These are phyloP conservation scores for Aspergillus ellipticus DNA, from an alignment of 495 filamentous ascomycete genomes.

Conservation along the genomic window DNA sequence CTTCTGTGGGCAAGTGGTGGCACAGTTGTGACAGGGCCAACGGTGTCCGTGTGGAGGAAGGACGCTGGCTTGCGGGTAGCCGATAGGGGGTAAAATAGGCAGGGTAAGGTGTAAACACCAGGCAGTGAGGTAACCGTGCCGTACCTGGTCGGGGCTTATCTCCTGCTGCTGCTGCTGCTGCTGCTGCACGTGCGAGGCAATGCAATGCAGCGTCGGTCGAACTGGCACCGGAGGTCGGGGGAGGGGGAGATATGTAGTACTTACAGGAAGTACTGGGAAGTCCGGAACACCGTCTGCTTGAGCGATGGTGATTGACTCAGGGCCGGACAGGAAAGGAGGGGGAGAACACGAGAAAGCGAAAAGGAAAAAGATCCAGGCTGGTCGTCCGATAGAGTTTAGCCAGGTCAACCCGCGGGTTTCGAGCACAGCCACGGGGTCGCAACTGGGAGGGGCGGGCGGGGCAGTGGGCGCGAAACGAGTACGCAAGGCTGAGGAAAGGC, in stretches of 20 bases:
- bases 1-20: background rate
- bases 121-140: background rate
- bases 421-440: slow-evolving; percentile 4
- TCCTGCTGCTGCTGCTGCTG: background rate
- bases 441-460: background rate
- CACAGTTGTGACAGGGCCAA: too few species aligned
- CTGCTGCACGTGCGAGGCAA: slow-evolving; percentile 1
- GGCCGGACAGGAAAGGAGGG: background rate
- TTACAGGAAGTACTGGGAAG: background rate
- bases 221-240: background rate
- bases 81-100: slow-evolving; percentile 8
- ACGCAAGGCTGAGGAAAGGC: background rate
- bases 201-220: background rate
- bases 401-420: slow-evolving; percentile 1
- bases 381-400: slow-evolving; percentile 11
- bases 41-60: background rate
- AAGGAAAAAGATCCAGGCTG: slow-evolving; percentile 3
- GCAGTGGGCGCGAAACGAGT: background rate
- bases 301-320: background rate
- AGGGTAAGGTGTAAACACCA: background rate
- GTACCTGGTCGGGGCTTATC: slow-evolving; percentile 2
- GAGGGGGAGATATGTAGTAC: background rate
- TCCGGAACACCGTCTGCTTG: background rate
- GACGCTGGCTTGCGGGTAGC: background rate
- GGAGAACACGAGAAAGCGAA: background rate